phyloP scores from a whole-genome alignment of 208 protist genomes.

The Leishmania turanica region DNA sequence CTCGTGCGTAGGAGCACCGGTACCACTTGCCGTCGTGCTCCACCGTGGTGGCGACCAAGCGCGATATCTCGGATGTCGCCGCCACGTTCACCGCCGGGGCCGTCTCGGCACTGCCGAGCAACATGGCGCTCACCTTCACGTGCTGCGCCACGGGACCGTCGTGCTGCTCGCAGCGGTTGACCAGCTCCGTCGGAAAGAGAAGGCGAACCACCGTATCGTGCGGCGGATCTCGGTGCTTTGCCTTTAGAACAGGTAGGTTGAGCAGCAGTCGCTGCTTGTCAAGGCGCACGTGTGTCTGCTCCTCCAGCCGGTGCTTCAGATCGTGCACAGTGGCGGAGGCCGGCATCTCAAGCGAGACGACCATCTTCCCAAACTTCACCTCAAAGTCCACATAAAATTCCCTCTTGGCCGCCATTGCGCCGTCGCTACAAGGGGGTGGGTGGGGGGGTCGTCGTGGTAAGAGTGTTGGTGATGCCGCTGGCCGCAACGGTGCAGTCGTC shows the following conservation, averaged over 20 bases:
- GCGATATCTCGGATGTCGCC: conserved; percentile 62
- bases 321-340: conserved; percentile 44
- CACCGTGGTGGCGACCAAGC: conserved; percentile 67
- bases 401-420: conserved; percentile 11
- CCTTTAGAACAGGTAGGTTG: conserved; percentile 59
- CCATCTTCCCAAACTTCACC: conserved; percentile 34
- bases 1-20: conserved; percentile 75
- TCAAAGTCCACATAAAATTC: conserved; percentile 37
- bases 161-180: conserved; percentile 28
- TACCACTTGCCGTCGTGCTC: conserved; percentile 73
- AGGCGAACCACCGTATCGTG: conserved; percentile 33
- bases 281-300: conserved; percentile 38
- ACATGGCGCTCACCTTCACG: conserved; percentile 60
- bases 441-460: too few relatives aligned
- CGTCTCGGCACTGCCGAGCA: conserved; percentile 54
- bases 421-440: not conserved
- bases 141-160: conserved; percentile 28
- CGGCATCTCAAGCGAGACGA: conserved; percentile 35
- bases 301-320: conserved; percentile 51
- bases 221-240: conserved; percentile 38
- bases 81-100: conserved; percentile 54
- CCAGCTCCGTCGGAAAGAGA: conserved; percentile 36
- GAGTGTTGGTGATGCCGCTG: not conserved
- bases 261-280: conserved; percentile 76
- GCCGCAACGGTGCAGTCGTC: not conserved